A percentile compares a stretch with the other conserved stretches of the same genome.
phyloP scores from a whole-genome alignment of 1,284 basidiomycete genomes.

The Malassezia sp. region DNA sequence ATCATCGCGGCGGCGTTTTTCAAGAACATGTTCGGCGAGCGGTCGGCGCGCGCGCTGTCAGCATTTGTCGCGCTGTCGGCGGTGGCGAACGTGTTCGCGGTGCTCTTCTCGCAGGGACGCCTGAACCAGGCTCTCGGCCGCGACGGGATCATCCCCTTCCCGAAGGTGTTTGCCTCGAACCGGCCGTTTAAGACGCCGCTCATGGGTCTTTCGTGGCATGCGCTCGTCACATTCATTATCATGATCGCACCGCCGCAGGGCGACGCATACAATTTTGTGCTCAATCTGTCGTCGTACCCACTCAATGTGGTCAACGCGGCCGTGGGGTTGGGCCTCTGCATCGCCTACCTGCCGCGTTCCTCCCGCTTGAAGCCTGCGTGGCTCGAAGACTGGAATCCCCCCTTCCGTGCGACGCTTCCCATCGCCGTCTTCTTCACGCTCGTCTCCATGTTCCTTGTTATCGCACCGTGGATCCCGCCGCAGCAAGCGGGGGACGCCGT shows the following conservation, averaged over 20 bases:
- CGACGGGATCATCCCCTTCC: conserved; percentile 53
- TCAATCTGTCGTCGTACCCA: conserved; percentile 56
- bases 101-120: conserved; percentile 50
- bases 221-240: conserved; percentile 50
- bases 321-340: conserved; percentile 54
- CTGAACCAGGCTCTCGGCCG: conserved; percentile 55
- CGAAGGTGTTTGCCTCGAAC: conserved; percentile 51
- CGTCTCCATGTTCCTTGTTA: conserved; percentile 52
- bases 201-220: conserved; percentile 50
- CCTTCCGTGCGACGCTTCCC: conserved; percentile 48
- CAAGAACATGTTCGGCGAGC: conserved; percentile 52
- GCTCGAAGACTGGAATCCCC: conserved; percentile 25
- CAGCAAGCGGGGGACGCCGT: conserved; percentile 51
- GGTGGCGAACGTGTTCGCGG: conserved; percentile 49
- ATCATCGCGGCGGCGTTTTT: conserved; percentile 55
- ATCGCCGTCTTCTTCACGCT: conserved; percentile 54
- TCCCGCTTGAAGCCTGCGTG: conserved; percentile 12
- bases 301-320: conserved; percentile 50
- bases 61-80: conserved; percentile 53
- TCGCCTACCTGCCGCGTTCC: conserved; percentile 21
- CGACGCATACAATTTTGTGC: conserved; percentile 54
- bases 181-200: conserved; percentile 52
- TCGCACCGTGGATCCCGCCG: conserved; percentile 55
- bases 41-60: conserved; percentile 51
- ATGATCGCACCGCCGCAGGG: conserved; percentile 54